Base-by-base conservation (phyloP, 2,329 filamentous ascomycete species). In the Phyllosticta paracitricarpa region DNA sequence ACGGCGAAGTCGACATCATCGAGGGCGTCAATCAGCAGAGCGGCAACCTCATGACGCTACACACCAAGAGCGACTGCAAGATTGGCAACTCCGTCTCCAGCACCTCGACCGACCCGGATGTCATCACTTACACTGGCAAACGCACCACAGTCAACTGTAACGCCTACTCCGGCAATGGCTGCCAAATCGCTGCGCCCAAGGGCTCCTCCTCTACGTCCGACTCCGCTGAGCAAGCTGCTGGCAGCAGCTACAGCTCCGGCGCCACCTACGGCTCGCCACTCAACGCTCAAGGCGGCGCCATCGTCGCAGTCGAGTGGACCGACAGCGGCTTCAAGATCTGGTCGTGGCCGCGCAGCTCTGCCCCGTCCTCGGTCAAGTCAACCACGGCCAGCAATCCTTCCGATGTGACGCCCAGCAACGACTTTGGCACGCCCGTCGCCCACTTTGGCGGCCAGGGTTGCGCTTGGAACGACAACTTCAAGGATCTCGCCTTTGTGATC, bases 61-160 rank as follows among this genome's bases (percentile, higher is more conserved):
- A 75, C 54, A 75, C 72, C 1, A 61, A 56, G 3, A 61, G 56
- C 0, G 69, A 67, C 4, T 71, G 69, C 55, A 58, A 59, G 51
- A 56, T 9, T 51, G 58, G 22, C 12, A 65, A 58, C 54, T 56
- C 65, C 28, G 51, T 64, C 26, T 12, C 51, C 30, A 5, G 67
- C 65, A 57, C 9, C 12, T 35, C 56, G 52, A 52, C 19, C 14
- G 55, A 22, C 40, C 55, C 25, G 5, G 19, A 33, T 54, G 55
- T 25, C 40, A 56, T 24, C 51, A 55, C 40, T 14, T 59, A 35
- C 56, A 59, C 52, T 2, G 57, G 83, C 22, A 70, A 66, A 2
- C 68, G 81, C 57, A 69, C 73, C 8, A 78, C 78, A 0, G 72
- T 72, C 2, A 73, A 79, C 62, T 82, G 81, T 68, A 75, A 80